A percentile compares a stretch with the other conserved stretches of the same genome.
These are phyloP conservation scores for Thermoascus crustaceus DNA, from an alignment of 2,329 filamentous ascomycete species.

Conservation along the genomic window DNA sequence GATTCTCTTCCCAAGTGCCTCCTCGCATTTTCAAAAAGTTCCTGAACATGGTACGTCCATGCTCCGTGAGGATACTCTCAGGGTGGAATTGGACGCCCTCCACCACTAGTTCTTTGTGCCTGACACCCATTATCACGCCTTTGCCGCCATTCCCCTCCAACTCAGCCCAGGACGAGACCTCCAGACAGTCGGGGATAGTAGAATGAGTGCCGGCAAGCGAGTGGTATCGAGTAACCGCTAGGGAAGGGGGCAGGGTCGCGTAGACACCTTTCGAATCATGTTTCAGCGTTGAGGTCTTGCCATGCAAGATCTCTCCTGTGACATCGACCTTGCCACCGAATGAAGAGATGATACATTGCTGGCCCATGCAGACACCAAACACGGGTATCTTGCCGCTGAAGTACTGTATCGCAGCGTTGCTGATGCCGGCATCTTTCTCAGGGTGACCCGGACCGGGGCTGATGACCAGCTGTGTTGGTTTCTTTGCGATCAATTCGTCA, in stretches of 20 bases:
- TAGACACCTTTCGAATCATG: constrained; percentile 95
- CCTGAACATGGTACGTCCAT: constrained; percentile 79
- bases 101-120: constrained; percentile 83
- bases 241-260: constrained; percentile 63
- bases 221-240: constrained; percentile 91
- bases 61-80: constrained; percentile 88
- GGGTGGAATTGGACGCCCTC: constrained; percentile 98
- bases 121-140: constrained; percentile 91
- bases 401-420: constrained; percentile 79
- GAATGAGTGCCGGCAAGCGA: constrained; percentile 87
- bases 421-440: constrained; percentile 81
- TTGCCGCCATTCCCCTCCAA: constrained; percentile 64
- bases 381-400: constrained; percentile 94
- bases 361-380: constrained; percentile 97
- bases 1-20: constrained; percentile 84
- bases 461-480: constrained; percentile 88
- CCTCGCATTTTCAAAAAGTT: constrained; percentile 86
- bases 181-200: constrained; percentile 74
- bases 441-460: constrained; percentile 95
- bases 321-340: constrained; percentile 88
- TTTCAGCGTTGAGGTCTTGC: constrained; percentile 84
- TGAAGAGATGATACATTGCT: constrained; percentile 94
- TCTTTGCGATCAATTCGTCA: constrained; percentile 70
- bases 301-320: constrained; percentile 92
- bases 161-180: constrained; percentile 84